A percentile compares a stretch with the other conserved stretches of the same genome.
phyloP scores from a whole-genome alignment of 192 early-diverging fungal genomes.

The Podila clonocystis region DNA sequence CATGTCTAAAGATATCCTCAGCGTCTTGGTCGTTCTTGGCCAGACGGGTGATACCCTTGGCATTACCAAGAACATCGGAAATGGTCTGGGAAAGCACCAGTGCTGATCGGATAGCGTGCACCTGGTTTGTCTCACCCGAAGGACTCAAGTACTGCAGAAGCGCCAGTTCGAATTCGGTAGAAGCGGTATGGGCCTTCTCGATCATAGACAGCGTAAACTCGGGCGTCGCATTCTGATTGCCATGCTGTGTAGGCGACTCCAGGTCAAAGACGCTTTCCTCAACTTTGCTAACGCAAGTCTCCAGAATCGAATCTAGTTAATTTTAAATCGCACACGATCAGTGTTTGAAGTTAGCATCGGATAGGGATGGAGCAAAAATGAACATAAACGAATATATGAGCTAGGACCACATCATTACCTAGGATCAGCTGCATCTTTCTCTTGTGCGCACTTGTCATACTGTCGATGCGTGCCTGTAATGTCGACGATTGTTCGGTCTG shows the following conservation, averaged over 20 bases:
- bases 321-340: neutral
- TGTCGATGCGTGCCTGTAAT: conserved; percentile 67
- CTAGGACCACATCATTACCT: conserved; percentile 29
- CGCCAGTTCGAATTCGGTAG: conserved; percentile 53
- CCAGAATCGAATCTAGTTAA: conserved; percentile 81
- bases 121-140: conserved; percentile 63
- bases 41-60: conserved; percentile 91
- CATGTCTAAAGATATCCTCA: conserved; percentile 78
- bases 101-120: conserved; percentile 81
- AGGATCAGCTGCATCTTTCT: conserved; percentile 75
- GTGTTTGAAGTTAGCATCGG: neutral
- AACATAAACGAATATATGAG: too few relatives aligned
- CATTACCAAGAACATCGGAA: conserved; percentile 84
- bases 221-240: conserved; percentile 87
- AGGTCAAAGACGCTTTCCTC: conserved; percentile 90
- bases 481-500: conserved; percentile 7
- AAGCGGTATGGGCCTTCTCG: conserved; percentile 78
- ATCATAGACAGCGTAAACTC: conserved; percentile 92
- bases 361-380: neutral
- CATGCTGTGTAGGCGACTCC: conserved; percentile 78
- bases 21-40: conserved; percentile 77
- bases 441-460: conserved; percentile 69
- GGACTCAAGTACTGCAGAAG: conserved; percentile 18
- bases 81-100: conserved; percentile 83
- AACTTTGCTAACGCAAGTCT: conserved; percentile 85